Evolutionary conservation across 495 filamentous ascomycete species (phyloP).

Genomic region (Aspergillus campestris): DNA sequence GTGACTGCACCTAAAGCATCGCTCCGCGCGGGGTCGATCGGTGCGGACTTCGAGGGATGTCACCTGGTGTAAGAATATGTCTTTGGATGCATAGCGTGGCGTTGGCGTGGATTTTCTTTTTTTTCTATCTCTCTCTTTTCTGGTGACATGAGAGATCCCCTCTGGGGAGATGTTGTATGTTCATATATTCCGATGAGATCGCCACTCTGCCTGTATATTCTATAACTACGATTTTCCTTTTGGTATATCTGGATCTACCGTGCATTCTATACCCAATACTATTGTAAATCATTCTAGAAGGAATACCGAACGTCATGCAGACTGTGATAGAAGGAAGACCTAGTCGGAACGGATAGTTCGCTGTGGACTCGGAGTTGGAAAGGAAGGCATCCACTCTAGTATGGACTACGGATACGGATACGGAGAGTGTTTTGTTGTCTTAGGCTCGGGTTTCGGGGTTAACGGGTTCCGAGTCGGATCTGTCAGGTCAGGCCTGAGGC

Average conservation of each 20-base stretch:
- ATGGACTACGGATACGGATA: too few species aligned
- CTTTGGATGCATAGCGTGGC: conserved; percentile 40
- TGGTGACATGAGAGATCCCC: conserved; percentile 5
- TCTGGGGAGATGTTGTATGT: conserved; percentile 7
- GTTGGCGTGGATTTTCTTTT: conserved; percentile 31
- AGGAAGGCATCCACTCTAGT: too few species aligned
- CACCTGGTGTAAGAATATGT: conserved; percentile 12
- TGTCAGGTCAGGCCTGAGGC: too few species aligned
- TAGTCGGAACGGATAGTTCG: too few species aligned
- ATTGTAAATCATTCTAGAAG: too few species aligned
- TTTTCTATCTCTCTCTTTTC: conserved; percentile 15
- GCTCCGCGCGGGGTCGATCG: too few species aligned
- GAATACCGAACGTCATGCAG: too few species aligned
- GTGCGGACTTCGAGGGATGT: not conserved
- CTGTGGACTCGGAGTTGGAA: too few species aligned
- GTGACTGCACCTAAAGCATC: conserved; percentile 1
- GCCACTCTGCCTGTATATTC: conserved; percentile 27
- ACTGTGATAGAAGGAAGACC: too few species aligned
- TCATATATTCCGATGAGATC: conserved; percentile 35
- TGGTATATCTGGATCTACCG: conserved; percentile 14
- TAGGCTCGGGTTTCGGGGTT: conserved; percentile 2
- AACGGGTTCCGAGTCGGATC: not conserved
- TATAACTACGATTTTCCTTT: too few species aligned
- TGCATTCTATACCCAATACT: not conserved
- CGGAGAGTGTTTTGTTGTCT: too few species aligned